Percentiles rank a stretch among this genome's conserved stretches.
phyloP scores from a whole-genome alignment of 441 rosid species.

The Dalechampia spathulata region DNA sequence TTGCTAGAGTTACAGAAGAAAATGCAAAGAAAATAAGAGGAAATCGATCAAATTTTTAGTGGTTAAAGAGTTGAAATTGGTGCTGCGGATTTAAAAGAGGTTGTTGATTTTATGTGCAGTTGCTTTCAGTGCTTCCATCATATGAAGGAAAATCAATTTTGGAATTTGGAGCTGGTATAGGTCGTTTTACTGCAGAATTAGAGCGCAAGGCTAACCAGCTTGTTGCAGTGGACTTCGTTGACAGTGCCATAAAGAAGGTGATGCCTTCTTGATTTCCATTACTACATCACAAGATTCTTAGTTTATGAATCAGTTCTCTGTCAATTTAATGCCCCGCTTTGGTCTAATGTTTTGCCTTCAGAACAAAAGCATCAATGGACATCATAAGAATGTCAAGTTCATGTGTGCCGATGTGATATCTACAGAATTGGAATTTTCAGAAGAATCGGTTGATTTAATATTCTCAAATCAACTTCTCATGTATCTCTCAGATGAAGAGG shows the following conservation, averaged over 20 bases:
- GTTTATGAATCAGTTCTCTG: too few species aligned
- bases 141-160: slow-evolving; percentile 69
- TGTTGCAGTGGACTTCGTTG: slow-evolving; percentile 83
- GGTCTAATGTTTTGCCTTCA: slow-evolving; percentile 28
- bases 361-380: slow-evolving; percentile 81
- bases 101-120: too few species aligned
- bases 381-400: slow-evolving; percentile 78
- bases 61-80: too few species aligned
- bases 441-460: slow-evolving; percentile 68
- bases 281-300: too few species aligned
- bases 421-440: slow-evolving; percentile 49
- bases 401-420: slow-evolving; percentile 89
- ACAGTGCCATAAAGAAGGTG: slow-evolving; percentile 78
- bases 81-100: too few species aligned
- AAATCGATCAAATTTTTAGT: too few species aligned
- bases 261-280: neutral
- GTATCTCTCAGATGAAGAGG: slow-evolving; percentile 97
- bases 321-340: too few species aligned
- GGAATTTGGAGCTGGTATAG: slow-evolving; percentile 97
- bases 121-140: slow-evolving; percentile 76
- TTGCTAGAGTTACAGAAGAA: too few species aligned
- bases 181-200: slow-evolving; percentile 85
- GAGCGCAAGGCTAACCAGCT: slow-evolving; percentile 76
- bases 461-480: slow-evolving; percentile 96
- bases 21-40: too few species aligned